Percentiles rank a stretch among this genome's conserved stretches.
These are phyloP conservation scores for Monosporascus sp. DNA, from an alignment of 2,329 filamentous ascomycete species.

Conservation along the genomic window DNA sequence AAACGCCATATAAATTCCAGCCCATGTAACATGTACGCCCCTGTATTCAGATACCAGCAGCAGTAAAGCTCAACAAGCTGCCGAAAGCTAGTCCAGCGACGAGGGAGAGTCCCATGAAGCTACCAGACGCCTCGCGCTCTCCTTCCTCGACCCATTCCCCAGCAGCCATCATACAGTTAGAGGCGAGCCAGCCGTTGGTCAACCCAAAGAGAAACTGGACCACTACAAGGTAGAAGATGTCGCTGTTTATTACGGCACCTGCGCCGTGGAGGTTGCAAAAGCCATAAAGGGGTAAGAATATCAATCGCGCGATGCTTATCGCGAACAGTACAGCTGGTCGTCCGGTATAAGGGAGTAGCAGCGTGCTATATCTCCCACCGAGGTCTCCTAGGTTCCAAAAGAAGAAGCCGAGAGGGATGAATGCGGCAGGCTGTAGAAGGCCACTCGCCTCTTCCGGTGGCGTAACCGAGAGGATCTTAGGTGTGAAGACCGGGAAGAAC, in stretches of 20 bases:
- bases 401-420: constrained; percentile 86
- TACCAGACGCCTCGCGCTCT: constrained; percentile 83
- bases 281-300: constrained; percentile 78
- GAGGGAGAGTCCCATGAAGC: constrained; percentile 91
- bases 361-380: constrained; percentile 63
- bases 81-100: constrained; percentile 76
- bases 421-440: constrained; percentile 67
- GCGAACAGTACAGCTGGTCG: constrained; percentile 63
- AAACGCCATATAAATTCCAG: constrained; percentile 9
- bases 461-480: constrained; percentile 51
- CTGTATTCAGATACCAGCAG: constrained; percentile 42
- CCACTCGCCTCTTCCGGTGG: constrained; percentile 37
- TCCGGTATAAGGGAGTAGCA: constrained; percentile 47
- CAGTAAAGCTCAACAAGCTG: constrained; percentile 83
- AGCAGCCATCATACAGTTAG: constrained; percentile 87
- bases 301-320: constrained; percentile 57
- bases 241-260: constrained; percentile 70
- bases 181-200: constrained; percentile 81
- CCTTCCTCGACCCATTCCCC: constrained; percentile 73
- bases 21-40: constrained; percentile 9
- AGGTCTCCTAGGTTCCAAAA: constrained; percentile 93
- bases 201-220: constrained; percentile 81
- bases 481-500: constrained; percentile 91
- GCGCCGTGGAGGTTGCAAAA: constrained; percentile 81
- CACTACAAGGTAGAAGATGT: constrained; percentile 79